These are phyloP conservation scores for carrot (Daucus carota) DNA, from an alignment of 129 eudicot species.

Conservation along the genomic window DNA sequence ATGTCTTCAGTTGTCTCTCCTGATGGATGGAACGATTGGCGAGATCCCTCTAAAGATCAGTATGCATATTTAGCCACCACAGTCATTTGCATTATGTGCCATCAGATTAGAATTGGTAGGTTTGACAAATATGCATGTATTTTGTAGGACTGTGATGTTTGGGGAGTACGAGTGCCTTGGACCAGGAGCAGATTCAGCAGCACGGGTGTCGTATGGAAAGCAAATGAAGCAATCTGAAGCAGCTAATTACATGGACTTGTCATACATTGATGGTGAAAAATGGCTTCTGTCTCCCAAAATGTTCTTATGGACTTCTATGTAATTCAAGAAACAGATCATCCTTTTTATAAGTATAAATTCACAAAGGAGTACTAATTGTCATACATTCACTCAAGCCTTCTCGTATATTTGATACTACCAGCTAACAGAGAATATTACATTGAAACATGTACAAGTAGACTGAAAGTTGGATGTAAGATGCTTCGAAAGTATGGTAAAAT, in stretches of 20 bases:
- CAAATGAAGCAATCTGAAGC: slow-evolving; percentile 60
- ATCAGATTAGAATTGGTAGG: neutral
- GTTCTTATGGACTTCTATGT: neutral
- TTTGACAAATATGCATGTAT: neutral
- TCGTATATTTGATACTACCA: neutral
- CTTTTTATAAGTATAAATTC: neutral
- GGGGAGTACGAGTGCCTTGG: slow-evolving; percentile 69
- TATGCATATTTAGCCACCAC: slow-evolving; percentile 20
- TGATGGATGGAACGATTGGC: slow-evolving; percentile 96
- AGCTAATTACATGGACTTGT: slow-evolving; percentile 31
- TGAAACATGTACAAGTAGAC: too few relatives aligned
- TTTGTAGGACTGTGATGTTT: slow-evolving; percentile 55
- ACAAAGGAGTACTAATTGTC: neutral
- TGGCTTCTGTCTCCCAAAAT: slow-evolving; percentile 42
- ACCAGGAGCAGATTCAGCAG: slow-evolving; percentile 47
- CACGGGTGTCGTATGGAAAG: slow-evolving; percentile 48
- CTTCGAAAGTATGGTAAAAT: too few relatives aligned
- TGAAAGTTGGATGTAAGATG: too few relatives aligned
- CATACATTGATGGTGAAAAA: slow-evolving; percentile 53
- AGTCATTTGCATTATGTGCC: neutral
- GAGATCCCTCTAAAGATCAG: slow-evolving; percentile 66
- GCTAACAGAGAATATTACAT: too few relatives aligned
- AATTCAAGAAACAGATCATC: neutral
- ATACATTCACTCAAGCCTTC: neutral
- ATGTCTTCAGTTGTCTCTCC: slow-evolving; percentile 67